Percentiles rank a stretch among this genome's conserved stretches.
phyloP scores from a whole-genome alignment of 768 basidiomycete species.

The Podaxis sp. region DNA sequence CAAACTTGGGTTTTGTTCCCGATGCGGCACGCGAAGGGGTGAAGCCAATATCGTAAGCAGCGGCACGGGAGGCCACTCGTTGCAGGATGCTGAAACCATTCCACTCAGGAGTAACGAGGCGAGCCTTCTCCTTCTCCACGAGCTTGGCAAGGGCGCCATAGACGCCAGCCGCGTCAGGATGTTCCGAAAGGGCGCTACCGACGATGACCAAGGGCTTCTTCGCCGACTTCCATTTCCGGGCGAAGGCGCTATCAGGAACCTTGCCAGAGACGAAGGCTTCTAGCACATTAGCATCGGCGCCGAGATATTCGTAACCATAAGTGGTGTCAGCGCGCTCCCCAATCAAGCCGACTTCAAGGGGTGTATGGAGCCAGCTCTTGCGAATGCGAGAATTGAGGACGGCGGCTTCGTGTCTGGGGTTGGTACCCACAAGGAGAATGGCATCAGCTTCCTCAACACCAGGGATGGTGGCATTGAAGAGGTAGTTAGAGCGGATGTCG shows the following conservation, averaged over 20 bases:
- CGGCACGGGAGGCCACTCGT: constrained; percentile 84
- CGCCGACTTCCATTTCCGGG: constrained; percentile 81
- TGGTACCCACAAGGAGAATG: constrained; percentile 92
- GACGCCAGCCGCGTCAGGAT: constrained; percentile 74
- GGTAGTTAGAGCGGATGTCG: constrained; percentile 92
- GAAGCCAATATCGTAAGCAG: constrained; percentile 94
- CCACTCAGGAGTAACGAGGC: constrained; percentile 85
- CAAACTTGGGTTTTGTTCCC: constrained; percentile 79
- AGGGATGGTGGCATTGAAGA: constrained; percentile 92
- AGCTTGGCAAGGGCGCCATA: constrained; percentile 77
- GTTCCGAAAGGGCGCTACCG: constrained; percentile 83
- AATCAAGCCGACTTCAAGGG: constrained; percentile 83
- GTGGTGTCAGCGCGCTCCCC: constrained; percentile 89
- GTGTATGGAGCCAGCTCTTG: constrained; percentile 87
- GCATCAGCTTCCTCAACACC: constrained; percentile 89
- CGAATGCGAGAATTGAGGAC: constrained; percentile 96
- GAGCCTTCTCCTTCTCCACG: constrained; percentile 71
- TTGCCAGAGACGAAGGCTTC: constrained; percentile 76
- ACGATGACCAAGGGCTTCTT: constrained; percentile 92
- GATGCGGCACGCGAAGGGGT: constrained; percentile 79
- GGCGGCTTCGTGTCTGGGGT: constrained; percentile 95
- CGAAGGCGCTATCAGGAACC: constrained; percentile 50
- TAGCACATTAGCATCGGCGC: constrained; percentile 68
- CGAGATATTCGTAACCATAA: constrained; percentile 92
- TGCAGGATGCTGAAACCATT: constrained; percentile 93